These are phyloP conservation scores for Schoenoplectus tabernaemontani DNA, from an alignment of 202 grass and related monocot genomes.

Conservation along the genomic window DNA sequence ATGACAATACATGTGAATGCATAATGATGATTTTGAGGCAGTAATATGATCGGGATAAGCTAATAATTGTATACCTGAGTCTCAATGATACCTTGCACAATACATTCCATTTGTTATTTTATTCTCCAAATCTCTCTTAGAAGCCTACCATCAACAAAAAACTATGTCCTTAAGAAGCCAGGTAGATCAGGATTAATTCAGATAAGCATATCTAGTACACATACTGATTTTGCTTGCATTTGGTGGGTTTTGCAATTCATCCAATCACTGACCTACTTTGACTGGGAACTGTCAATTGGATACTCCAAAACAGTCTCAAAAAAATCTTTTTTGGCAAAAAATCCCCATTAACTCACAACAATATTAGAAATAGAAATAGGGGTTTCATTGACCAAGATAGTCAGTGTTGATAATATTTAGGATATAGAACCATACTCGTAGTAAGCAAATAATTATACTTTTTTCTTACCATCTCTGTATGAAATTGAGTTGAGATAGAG, in stretches of 20 bases:
- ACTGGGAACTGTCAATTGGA: not conserved
- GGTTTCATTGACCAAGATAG: not conserved
- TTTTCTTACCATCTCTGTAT: too few species aligned
- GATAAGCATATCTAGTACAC: not conserved
- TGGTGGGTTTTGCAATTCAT: not conserved
- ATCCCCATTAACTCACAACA: not conserved
- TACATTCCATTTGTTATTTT: conserved; percentile 49
- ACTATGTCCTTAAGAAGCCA: not conserved
- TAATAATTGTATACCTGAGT: conserved; percentile 37
- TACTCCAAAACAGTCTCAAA: not conserved
- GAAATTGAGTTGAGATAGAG: too few species aligned
- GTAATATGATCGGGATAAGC: not conserved
- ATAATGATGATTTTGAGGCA: conserved; percentile 15
- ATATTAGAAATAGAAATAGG: not conserved
- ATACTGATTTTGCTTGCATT: not conserved
- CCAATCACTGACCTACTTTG: not conserved
- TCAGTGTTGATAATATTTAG: too few species aligned
- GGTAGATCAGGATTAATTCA: not conserved
- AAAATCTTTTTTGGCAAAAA: not conserved
- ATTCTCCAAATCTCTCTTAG: not conserved
- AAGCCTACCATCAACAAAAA: conserved; percentile 6
- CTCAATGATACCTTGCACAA: conserved; percentile 91
- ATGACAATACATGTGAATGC: not conserved
- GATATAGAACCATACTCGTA: too few species aligned
- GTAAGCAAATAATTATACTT: too few species aligned